Evolutionary conservation across 2,329 filamentous ascomycete genomes (phyloP).

Genomic region (Hypomyces rosellus): DNA sequence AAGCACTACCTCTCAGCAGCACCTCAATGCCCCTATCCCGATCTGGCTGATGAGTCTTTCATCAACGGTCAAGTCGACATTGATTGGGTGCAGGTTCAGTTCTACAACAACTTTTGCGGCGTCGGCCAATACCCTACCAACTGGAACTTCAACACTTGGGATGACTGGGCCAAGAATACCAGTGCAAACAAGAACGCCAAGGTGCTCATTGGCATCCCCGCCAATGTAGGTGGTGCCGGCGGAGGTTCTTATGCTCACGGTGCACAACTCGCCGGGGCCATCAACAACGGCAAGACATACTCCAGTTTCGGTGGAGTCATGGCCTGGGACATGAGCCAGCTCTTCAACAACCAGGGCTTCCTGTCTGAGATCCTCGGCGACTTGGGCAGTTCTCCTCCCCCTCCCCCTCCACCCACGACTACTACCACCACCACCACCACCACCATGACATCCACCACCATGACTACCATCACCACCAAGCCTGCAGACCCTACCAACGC

Average conservation of each 20-base stretch:
- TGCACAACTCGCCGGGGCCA: conserved; percentile 39
- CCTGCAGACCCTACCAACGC: neutral
- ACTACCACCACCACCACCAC: neutral
- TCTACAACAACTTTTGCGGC: conserved; percentile 65
- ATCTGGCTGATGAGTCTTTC: conserved; percentile 51
- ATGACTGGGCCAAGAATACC: conserved; percentile 54
- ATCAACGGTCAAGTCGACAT: conserved; percentile 46
- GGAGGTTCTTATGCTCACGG: conserved; percentile 44
- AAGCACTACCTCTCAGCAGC: conserved; percentile 59
- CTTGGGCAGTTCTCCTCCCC: conserved; percentile 16
- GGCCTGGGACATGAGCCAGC: conserved; percentile 62
- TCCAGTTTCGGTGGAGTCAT: conserved; percentile 60
- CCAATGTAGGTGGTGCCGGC: conserved; percentile 44
- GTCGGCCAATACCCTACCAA: conserved; percentile 29
- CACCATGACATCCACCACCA: too few relatives aligned
- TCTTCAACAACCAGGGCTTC: conserved; percentile 51
- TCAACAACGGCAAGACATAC: conserved; percentile 48
- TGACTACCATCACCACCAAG: neutral
- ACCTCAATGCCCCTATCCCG: conserved; percentile 63
- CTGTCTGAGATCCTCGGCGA: conserved; percentile 37
- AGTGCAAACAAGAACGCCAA: conserved; percentile 55
- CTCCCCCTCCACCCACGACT: conserved; percentile 1
- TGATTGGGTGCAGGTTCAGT: conserved; percentile 58
- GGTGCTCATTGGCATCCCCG: conserved; percentile 56
- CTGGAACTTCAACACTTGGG: conserved; percentile 59